A percentile compares a stretch with the other conserved stretches of the same genome.
These are phyloP conservation scores for Hemileccinum impolitum DNA, from an alignment of 768 basidiomycete species.

Conservation along the genomic window DNA sequence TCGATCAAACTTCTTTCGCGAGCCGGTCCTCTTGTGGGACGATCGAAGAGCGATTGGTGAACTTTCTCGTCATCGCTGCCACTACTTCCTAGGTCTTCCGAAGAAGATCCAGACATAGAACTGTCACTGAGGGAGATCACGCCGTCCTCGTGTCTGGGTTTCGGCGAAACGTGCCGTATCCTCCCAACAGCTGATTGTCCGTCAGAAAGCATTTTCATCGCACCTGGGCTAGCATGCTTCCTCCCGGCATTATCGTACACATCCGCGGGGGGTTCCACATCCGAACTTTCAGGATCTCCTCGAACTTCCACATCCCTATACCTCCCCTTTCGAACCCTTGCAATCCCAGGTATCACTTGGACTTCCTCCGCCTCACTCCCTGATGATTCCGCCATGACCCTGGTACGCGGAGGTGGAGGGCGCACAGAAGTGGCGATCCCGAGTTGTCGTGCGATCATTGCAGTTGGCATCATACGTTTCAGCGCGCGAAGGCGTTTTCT, in stretches of 20 bases:
- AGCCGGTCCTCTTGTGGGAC: constrained; percentile 19
- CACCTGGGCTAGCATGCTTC: background rate
- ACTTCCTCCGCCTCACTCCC: constrained; percentile 35
- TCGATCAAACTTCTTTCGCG: constrained; percentile 56
- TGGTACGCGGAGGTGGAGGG: constrained; percentile 9
- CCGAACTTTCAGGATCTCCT: constrained; percentile 65
- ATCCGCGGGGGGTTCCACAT: constrained; percentile 23
- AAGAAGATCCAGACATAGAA: constrained; percentile 6
- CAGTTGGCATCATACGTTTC: constrained; percentile 51
- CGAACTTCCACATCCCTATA: constrained; percentile 42
- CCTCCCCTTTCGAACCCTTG: constrained; percentile 38
- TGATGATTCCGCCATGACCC: constrained; percentile 10
- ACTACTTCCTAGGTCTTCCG: constrained; percentile 13
- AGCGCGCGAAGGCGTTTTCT: constrained; percentile 39
- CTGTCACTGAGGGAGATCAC: constrained; percentile 24
- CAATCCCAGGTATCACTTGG: constrained; percentile 51
- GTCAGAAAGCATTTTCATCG: constrained; percentile 11
- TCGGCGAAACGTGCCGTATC: constrained; percentile 10
- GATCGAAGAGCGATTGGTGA: constrained; percentile 35
- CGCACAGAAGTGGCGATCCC: constrained; percentile 11
- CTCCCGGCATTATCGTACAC: background rate
- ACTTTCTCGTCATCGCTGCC: constrained; percentile 29
- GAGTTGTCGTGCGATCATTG: constrained; percentile 43
- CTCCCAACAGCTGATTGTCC: constrained; percentile 19
- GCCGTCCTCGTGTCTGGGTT: constrained; percentile 3